These are phyloP conservation scores for Nitzschia sp. DNA, from an alignment of 108 stramenopile genomes.

Conservation along the genomic window DNA sequence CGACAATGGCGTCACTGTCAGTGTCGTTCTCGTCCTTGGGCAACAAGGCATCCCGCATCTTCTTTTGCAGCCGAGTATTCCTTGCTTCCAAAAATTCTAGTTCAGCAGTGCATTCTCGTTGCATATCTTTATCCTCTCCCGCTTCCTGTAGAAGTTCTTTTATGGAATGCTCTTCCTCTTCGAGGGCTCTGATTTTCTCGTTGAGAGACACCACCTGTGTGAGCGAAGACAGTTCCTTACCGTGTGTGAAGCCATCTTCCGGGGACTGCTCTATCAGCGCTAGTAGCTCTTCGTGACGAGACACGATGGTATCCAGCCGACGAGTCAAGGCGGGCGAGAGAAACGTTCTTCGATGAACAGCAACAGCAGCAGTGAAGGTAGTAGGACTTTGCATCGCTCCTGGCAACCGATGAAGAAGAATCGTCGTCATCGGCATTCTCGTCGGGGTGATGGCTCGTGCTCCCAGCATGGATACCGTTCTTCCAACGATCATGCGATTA, in stretches of 20 bases:
- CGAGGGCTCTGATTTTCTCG: constrained; percentile 35
- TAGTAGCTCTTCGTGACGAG: constrained; percentile 55
- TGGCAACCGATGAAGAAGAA: too few species aligned
- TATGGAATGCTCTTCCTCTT: constrained; percentile 51
- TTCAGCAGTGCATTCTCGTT: constrained; percentile 54
- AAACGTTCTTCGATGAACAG: constrained; percentile 4
- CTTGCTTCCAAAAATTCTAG: constrained; percentile 42
- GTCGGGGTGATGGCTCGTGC: too few species aligned
- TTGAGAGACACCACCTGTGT: constrained; percentile 33
- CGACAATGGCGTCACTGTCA: constrained; percentile 84
- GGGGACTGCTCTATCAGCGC: constrained; percentile 36
- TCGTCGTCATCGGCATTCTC: too few species aligned
- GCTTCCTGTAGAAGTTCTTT: constrained; percentile 61
- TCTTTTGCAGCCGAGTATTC: constrained; percentile 36
- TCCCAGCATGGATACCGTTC: too few species aligned
- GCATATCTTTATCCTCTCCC: constrained; percentile 38
- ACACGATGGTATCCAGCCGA: constrained; percentile 49
- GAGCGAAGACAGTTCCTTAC: constrained; percentile 71
- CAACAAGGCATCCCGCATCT: constrained; percentile 57
- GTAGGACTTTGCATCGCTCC: too few species aligned
- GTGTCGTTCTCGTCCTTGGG: constrained; percentile 78
- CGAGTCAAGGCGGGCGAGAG: constrained; percentile 35
- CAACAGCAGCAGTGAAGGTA: too few species aligned
- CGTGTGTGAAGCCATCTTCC: constrained; percentile 47
- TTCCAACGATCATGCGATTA: too few species aligned